Evolutionary conservation across 225 moss, liverwort and hornwort species (phyloP), one percentile per base, ranked within the genome.

Genomic region (Marchantia paleacea): DNA sequence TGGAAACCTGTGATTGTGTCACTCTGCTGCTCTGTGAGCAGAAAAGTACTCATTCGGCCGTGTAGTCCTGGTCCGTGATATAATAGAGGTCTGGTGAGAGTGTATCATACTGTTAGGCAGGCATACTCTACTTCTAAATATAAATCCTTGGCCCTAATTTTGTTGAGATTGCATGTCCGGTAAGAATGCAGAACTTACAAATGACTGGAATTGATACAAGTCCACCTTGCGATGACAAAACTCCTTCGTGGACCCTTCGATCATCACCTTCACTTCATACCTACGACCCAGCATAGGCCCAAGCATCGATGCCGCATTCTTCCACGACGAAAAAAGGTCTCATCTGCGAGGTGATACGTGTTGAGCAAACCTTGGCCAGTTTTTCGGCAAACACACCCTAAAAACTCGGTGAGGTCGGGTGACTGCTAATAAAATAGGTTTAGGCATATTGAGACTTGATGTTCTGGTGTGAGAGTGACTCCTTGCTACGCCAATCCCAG

Each of bases 231-330:
- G 47, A 13, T 14, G 39, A 69, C 13, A 47, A 14, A 69, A 9
- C 69, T 69, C 69, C 39, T 69, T 39, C 13, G 14, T 69, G 69
- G 39, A 69, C 47, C 39, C 26, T 16, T 30, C 69, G 39, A 69
- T 69, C 69, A 31, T 69, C 39, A 47, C 39, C 69, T 69, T 69
- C 69, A 69, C 69, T 39, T 69, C 69, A 69, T 19, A 18, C 47
- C 39, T 31, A 47, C 31, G 18, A 47, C 39, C 7, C 31, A 47
- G 39, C 69, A 47, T 26, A 8, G 69, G 16, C 14, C 14, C 67
- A 67, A 28, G 29, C 69, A 69, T 69, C 69, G 69, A 7, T 69
- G 7, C 13, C 39, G 31, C 69, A 47, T 69, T 39, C 39, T 16
- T 20, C 15, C 69, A 31, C 31, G 69, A 68, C 9, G 12, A 29